These are phyloP conservation scores for Trichosporon sp. DNA, from an alignment of 1,284 basidiomycete species.

Conservation along the genomic window DNA sequence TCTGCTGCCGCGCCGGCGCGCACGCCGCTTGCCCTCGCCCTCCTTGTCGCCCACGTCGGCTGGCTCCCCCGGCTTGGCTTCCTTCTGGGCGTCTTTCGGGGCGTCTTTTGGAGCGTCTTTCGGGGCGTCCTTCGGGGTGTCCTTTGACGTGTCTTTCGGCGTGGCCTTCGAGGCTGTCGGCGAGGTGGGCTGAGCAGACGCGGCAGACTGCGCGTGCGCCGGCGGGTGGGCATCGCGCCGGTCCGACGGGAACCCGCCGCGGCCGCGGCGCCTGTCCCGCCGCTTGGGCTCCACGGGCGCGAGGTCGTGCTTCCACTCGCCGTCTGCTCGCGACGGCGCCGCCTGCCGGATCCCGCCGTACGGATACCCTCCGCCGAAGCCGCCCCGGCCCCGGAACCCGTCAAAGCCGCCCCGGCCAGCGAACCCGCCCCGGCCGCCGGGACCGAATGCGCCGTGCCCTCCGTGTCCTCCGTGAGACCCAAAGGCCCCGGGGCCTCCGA, in stretches of 20 bases:
- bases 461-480: not conserved
- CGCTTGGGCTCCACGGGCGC: not conserved
- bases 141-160: not conserved
- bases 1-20: not conserved
- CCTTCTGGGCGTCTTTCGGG: not conserved
- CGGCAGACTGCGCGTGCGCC: not conserved
- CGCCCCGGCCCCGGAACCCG: not conserved
- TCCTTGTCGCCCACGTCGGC: not conserved
- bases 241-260: not conserved
- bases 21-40: not conserved
- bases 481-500: not conserved
- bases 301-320: not conserved
- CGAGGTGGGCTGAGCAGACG: too few species aligned
- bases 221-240: conserved; percentile 27
- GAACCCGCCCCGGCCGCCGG: not conserved
- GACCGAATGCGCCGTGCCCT: conserved; percentile 2
- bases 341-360: not conserved
- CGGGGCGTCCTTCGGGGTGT: not conserved
- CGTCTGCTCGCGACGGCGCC: not conserved
- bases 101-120: not conserved
- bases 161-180: not conserved
- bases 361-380: not conserved
- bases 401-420: not conserved
- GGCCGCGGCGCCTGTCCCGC: not conserved
- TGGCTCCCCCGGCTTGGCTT: not conserved